These are phyloP conservation scores for Vitis cinerea DNA, from an alignment of 164 flowering plant species.

Conservation along the genomic window DNA sequence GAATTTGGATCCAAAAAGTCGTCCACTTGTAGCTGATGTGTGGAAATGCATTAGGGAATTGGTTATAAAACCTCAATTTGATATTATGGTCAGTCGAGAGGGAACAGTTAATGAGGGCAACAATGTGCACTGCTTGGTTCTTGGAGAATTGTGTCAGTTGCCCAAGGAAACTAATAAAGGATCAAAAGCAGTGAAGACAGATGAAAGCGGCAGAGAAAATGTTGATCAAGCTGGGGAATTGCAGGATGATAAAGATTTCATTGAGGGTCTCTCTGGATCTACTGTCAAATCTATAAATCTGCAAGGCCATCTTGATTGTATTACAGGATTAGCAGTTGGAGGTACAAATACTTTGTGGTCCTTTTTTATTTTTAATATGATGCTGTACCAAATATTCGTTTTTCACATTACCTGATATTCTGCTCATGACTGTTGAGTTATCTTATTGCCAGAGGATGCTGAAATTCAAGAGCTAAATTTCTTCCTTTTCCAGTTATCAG, in stretches of 20 bases:
- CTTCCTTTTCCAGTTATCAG: too few species aligned
- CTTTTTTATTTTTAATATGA: too few species aligned
- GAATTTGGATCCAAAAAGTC: slow-evolving; percentile 41
- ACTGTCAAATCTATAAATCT: slow-evolving; percentile 43
- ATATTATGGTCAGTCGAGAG: slow-evolving; percentile 22
- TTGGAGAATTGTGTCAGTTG: slow-evolving; percentile 49
- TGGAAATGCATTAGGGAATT: slow-evolving; percentile 64
- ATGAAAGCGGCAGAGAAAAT: slow-evolving; percentile 18
- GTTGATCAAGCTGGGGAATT: slow-evolving; percentile 22
- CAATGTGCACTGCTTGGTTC: slow-evolving; percentile 38
- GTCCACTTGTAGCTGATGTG: slow-evolving; percentile 55
- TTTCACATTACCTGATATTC: not conserved
- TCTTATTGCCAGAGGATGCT: too few species aligned
- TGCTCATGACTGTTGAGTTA: too few species aligned
- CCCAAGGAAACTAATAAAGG: slow-evolving; percentile 16
- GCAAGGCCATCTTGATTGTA: slow-evolving; percentile 74
- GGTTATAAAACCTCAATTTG: slow-evolving; percentile 35
- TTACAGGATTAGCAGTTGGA: slow-evolving; percentile 81
- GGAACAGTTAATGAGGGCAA: slow-evolving; percentile 9
- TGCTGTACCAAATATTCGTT: not conserved
- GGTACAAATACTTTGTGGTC: slow-evolving; percentile 41
- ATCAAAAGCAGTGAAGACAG: slow-evolving; percentile 14
- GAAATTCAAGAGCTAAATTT: too few species aligned
- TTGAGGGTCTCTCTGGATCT: slow-evolving; percentile 38
- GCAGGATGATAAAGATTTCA: slow-evolving; percentile 31